Base-by-base conservation (phyloP, 2,329 filamentous ascomycete genomes). In the Thyridium curvatum region DNA sequence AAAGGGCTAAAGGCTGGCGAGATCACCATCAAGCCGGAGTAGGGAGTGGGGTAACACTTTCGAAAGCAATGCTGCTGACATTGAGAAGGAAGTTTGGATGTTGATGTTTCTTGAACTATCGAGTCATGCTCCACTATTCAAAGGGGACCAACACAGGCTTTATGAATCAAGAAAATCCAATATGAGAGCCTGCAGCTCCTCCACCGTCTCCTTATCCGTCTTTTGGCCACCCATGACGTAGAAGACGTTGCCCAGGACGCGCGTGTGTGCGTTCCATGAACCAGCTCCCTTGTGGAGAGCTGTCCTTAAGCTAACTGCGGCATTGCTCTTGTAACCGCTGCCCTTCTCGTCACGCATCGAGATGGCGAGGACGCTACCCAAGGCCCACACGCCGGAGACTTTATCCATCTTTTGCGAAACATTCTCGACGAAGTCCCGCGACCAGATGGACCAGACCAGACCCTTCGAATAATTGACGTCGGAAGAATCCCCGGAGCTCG, bases 351-450 rank as follows among this genome's bases (percentile, higher is more conserved):
- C 65, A 4, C 56, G 53, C 39, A 78, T 50, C 18, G 66, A 68
- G 30, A 94, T 79, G 1, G 83, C 82, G 10, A 93, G 65, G 1
- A 93, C 83, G 3, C 77, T 84, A 0, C 87, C 87, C 1, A 93
- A 62, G 0, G 86, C 82, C 64, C 86, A 85, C 0, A 84, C 77
- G 8, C 81, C 77, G 3, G 77, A 68, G 0, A 93, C 77, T 0
- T 65, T 59, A 1, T 61, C 45, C 3, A 68, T 66, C 15, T 70
- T 52, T 13, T 49, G 62, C 4, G 84, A 89, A 3, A 90, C 51
- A 12, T 64, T 56, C 2, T 64, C 58, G 2, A 90, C 64, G 18
- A 89, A 74, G 0, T 61, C 54, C 1, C 68, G 67, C 0, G 79
- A 77, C 86, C 86, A 93, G 42, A 52, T 46, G 12, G 39, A 48